phyloP scores from a whole-genome alignment of 352 stramenopile genomes.

The Phytophthora podocarpi region DNA sequence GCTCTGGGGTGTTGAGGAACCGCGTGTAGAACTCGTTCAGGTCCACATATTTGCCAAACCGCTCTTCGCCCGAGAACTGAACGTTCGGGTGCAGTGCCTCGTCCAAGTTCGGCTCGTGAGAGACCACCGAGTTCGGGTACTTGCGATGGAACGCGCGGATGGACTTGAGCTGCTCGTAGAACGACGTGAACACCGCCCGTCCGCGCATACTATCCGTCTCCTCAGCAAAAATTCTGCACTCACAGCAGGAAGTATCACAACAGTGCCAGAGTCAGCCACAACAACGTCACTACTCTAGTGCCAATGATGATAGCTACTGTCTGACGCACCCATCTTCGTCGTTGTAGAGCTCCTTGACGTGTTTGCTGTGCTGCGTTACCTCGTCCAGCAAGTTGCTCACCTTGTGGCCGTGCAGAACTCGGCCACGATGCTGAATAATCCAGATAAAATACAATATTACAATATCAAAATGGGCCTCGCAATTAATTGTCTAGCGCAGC shows the following conservation, averaged over 20 bases:
- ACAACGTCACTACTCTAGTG: too few relatives aligned
- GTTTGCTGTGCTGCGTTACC: slow-evolving; percentile 67
- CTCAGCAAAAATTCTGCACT: slow-evolving; percentile 67
- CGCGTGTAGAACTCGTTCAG: slow-evolving; percentile 83
- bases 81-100: slow-evolving; percentile 69
- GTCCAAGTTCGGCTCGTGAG: slow-evolving; percentile 68
- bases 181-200: slow-evolving; percentile 84
- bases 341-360: slow-evolving; percentile 82
- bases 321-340: slow-evolving; percentile 79
- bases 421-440: slow-evolving; percentile 65
- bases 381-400: slow-evolving; percentile 82
- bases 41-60: slow-evolving; percentile 91
- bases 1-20: slow-evolving; percentile 77
- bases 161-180: slow-evolving; percentile 88
- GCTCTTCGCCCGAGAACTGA: slow-evolving; percentile 89
- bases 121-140: slow-evolving; percentile 74
- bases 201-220: slow-evolving; percentile 83
- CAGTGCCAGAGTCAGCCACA: not conserved
- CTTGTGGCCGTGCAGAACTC: slow-evolving; percentile 84
- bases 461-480: not conserved
- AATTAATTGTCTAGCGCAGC: not conserved
- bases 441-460: not conserved
- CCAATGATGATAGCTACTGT: not conserved
- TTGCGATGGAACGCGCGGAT: slow-evolving; percentile 87
- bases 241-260: not conserved